Evolutionary conservation across 163 green algal species (phyloP).

Genomic region (Coccomyxa subellipsoidea): DNA sequence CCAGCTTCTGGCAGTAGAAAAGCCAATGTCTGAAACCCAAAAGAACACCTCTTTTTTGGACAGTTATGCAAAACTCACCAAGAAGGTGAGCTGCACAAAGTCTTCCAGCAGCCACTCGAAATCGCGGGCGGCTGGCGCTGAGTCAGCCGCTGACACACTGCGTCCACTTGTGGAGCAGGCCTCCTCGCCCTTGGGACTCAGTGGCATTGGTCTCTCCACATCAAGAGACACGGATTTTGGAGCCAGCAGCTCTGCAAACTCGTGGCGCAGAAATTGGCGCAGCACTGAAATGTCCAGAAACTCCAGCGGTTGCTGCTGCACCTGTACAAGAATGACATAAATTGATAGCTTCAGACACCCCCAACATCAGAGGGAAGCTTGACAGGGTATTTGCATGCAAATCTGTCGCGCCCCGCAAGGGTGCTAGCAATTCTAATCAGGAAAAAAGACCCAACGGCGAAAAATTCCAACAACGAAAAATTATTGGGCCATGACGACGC

Average conservation of each 20-base stretch:
- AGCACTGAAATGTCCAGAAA: slow-evolving; percentile 15
- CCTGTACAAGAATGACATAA: not conserved
- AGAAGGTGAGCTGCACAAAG: slow-evolving; percentile 35
- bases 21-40: not conserved
- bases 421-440: too few species aligned
- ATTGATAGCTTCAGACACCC: too few species aligned
- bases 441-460: too few species aligned
- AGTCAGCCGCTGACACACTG: not conserved
- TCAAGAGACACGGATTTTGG: not conserved
- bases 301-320: slow-evolving; percentile 12
- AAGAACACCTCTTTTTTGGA: too few species aligned
- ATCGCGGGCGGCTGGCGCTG: not conserved
- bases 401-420: too few species aligned
- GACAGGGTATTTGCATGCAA: too few species aligned
- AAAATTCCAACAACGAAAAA: too few species aligned
- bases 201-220: not conserved
- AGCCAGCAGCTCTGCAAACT: slow-evolving; percentile 15
- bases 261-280: slow-evolving; percentile 16
- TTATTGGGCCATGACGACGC: too few species aligned
- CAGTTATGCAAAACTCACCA: slow-evolving; percentile 25
- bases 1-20: not conserved
- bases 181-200: not conserved
- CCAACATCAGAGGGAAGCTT: too few species aligned
- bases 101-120: slow-evolving; percentile 25
- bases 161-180: not conserved